Evolutionary conservation across 1,139 yeast species (phyloP).

Genomic region (Yamadazyma pseudoaaseri): DNA sequence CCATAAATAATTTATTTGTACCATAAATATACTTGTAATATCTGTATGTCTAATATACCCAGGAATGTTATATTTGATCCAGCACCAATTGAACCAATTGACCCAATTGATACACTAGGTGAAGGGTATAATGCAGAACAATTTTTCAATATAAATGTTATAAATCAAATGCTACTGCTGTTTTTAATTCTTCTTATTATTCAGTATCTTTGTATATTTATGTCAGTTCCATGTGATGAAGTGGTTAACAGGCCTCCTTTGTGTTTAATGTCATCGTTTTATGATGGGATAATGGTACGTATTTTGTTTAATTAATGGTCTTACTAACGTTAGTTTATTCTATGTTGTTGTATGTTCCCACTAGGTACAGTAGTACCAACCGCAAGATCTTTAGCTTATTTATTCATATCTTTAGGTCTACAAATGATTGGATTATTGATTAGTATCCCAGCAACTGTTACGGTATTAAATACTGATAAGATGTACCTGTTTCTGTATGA

Average conservation of each 20-base stretch:
- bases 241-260: constrained; percentile 40
- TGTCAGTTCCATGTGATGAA: constrained; percentile 43
- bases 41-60: constrained; percentile 8
- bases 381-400: constrained; percentile 20
- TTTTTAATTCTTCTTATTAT: constrained; percentile 31
- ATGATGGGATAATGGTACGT: constrained; percentile 30
- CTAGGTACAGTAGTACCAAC: constrained; percentile 15
- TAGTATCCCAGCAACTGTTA: constrained; percentile 19
- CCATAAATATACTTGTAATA: too few species aligned
- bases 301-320: background rate
- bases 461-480: constrained; percentile 18
- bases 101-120: background rate
- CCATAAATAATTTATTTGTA: too few species aligned
- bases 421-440: constrained; percentile 24
- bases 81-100: background rate
- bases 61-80: constrained; percentile 6
- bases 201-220: constrained; percentile 39
- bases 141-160: constrained; percentile 11
- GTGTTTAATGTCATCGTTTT: constrained; percentile 26
- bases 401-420: constrained; percentile 18
- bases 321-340: constrained; percentile 22
- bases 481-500: constrained; percentile 30
- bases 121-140: background rate
- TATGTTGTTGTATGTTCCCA: constrained; percentile 18
- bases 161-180: constrained; percentile 21